A percentile compares a stretch with the other conserved stretches of the same genome.
Evolutionary conservation across 345 rosid species (phyloP).

Genomic region (Capsella bursapastoris): DNA sequence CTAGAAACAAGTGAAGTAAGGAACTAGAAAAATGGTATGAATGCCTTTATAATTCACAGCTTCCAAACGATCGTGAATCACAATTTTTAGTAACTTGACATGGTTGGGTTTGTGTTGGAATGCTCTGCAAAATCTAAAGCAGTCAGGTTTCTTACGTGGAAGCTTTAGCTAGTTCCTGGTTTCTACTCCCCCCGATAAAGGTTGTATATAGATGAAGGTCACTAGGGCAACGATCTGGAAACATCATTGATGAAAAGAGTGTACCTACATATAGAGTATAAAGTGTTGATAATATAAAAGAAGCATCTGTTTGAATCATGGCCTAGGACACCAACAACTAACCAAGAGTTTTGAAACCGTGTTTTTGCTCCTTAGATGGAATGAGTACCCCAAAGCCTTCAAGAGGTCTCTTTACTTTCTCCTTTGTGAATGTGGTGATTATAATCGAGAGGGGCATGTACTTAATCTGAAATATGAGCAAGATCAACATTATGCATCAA

Average conservation of each 20-base stretch:
- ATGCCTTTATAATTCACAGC: background rate
- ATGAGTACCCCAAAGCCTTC: constrained; percentile 97
- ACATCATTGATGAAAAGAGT: constrained; percentile 94
- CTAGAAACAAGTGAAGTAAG: background rate
- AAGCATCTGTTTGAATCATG: constrained; percentile 12
- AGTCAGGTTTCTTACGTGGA: constrained; percentile 57
- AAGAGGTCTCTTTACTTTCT: constrained; percentile 84
- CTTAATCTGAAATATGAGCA: constrained; percentile 53
- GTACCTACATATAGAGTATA: constrained; percentile 61
- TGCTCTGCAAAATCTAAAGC: background rate
- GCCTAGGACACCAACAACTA: constrained; percentile 29
- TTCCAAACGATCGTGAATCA: background rate
- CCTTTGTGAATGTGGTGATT: constrained; percentile 82
- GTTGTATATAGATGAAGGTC: constrained; percentile 83
- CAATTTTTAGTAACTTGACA: background rate
- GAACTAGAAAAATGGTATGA: constrained; percentile 7
- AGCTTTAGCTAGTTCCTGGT: constrained; percentile 84
- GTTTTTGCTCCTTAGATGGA: constrained; percentile 82
- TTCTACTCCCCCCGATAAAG: constrained; percentile 92
- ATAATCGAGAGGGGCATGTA: constrained; percentile 87
- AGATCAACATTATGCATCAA: constrained; percentile 18
- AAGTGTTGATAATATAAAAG: constrained; percentile 19
- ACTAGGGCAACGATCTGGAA: constrained; percentile 87
- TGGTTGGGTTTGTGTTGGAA: background rate
- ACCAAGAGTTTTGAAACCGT: constrained; percentile 92